phyloP scores from a whole-genome alignment of 305 asterid genomes.

The Plantago lanceolata region DNA sequence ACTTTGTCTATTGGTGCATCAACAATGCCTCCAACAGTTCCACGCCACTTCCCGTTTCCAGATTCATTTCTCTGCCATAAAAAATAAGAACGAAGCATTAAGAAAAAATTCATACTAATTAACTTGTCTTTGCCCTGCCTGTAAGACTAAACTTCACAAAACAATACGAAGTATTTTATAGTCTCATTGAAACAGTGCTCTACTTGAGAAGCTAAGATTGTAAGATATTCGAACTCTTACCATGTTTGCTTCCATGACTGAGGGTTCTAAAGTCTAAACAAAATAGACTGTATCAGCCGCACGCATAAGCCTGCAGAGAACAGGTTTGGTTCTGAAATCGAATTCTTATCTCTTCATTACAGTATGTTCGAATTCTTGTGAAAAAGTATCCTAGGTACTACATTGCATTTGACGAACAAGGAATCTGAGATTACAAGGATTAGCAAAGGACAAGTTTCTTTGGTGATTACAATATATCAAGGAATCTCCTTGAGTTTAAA shows the following conservation, averaged over 20 bases:
- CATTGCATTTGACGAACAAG: slow-evolving; percentile 17
- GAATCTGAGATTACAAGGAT: slow-evolving; percentile 30
- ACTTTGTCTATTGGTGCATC: slow-evolving; percentile 49
- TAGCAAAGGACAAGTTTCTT: slow-evolving; percentile 18
- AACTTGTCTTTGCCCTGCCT: no score
- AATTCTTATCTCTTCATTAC: background rate
- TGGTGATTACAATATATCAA: slow-evolving; percentile 19
- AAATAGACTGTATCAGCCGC: no score
- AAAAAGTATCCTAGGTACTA: slow-evolving; percentile 14
- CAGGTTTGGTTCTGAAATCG: background rate
- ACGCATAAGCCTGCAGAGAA: background rate
- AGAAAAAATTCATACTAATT: no score
- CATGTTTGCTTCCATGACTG: slow-evolving; percentile 13
- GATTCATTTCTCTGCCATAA: slow-evolving; percentile 20
- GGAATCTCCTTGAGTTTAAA: background rate
- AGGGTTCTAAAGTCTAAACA: no score
- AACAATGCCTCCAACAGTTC: slow-evolving; percentile 53
- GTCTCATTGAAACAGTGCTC: background rate
- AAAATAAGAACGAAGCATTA: no score
- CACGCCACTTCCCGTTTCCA: slow-evolving; percentile 40
- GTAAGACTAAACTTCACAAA: background rate
- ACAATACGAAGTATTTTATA: no score
- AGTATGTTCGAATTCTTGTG: slow-evolving; percentile 22
- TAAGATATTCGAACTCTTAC: slow-evolving; percentile 15
- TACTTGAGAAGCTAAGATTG: no score